Evolutionary conservation across 352 stramenopile genomes (phyloP), one percentile per base, ranked within the genome.

Genomic region (Globisporangium irregulare): DNA sequence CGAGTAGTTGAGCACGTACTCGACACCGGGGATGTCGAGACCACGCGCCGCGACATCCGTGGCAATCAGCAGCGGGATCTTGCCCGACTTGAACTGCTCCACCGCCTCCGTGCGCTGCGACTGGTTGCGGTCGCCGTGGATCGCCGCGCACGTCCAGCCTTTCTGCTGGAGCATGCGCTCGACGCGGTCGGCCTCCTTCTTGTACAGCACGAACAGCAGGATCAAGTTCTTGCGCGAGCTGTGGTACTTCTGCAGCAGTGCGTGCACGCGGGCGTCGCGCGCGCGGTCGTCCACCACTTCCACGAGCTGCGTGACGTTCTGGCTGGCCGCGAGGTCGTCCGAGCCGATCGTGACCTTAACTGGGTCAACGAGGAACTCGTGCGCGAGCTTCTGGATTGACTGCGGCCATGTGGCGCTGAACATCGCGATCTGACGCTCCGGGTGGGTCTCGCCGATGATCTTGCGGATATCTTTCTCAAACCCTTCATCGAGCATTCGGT

Each of bases 191-290:
- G 96, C 97, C 74, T 99, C 98, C 75, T 99, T 99, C 89, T 99
- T 99, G 82, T 99, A 99, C 51, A 99, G 81, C 20, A 97, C 97
- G 77, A 99, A 99, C 3, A 99, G 77, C 34, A 99, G 77, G 48
- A 99, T 82, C 25, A 94, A 90, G 79, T 99, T 98, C 84, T 77
- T 94, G 73, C 75, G 91, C 69, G 75, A 90, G 64, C 75, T 82
- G 77, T 98, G 92, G 73, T 98, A 98, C 73, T 98, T 93, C 62
- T 93, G 74, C 60, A 99, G 75, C n/a, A 99, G 79, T 63, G 92
- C 69, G 59, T 96, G 82, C 24, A 99, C 82, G 27, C 82, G 86
- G 20, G 80, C 78, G 68, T 98, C 93, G 56, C 94, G 87, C 12
- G 84, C 84, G 34, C 92, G 88, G 74, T 98, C 94, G 36, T 98